Conservation (phyloP, 306 rosid species). For the Arachis hypogaea region DNA sequence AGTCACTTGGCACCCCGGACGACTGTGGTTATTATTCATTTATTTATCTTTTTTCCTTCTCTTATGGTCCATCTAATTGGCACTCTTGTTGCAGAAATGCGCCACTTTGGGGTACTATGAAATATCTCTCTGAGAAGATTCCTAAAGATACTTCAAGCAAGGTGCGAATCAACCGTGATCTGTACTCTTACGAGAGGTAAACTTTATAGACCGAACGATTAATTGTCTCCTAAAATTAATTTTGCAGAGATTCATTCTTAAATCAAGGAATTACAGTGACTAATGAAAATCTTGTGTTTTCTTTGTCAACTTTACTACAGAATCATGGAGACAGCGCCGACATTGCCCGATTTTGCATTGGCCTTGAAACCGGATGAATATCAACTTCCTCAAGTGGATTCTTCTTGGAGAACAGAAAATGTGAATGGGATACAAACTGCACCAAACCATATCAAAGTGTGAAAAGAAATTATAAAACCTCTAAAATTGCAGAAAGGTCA, state of each 20-base stretch:
- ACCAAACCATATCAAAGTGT: conserved; percentile 55
- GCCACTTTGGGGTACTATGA: conserved; percentile 94
- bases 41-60: neutral
- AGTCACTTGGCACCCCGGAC: conserved; percentile 1
- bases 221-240: conserved; percentile 2
- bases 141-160: conserved; percentile 96
- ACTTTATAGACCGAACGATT: neutral
- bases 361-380: conserved; percentile 98
- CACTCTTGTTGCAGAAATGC: conserved; percentile 70
- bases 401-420: conserved; percentile 79
- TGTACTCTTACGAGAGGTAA: conserved; percentile 80
- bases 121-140: conserved; percentile 88
- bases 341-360: conserved; percentile 92
- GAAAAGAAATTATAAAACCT: conserved; percentile 47
- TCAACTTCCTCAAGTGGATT: conserved; percentile 79
- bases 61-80: conserved; percentile 31
- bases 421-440: conserved; percentile 54
- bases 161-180: conserved; percentile 91
- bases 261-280: conserved; percentile 9
- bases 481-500: conserved; percentile 36
- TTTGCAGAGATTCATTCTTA: conserved; percentile 25
- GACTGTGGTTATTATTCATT: conserved; percentile 18
- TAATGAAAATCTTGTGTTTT: conserved; percentile 17
- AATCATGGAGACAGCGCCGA: conserved; percentile 96
- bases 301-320: conserved; percentile 51